phyloP scores from a whole-genome alignment of 1,139 yeast genomes.

The Geotrichum australiense region DNA sequence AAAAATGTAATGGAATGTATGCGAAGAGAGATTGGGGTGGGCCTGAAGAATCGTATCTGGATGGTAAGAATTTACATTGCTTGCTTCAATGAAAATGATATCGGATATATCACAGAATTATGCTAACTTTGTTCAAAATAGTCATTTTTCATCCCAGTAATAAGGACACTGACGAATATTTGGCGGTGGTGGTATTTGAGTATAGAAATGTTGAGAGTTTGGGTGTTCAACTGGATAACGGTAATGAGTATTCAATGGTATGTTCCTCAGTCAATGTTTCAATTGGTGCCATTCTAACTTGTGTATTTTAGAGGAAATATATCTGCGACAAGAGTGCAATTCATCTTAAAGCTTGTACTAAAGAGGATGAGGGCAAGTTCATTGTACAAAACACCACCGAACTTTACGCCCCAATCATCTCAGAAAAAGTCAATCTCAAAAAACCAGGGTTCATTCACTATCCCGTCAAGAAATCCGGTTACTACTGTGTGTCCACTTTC shows the following conservation, averaged over 20 bases:
- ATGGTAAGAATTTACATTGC: constrained; percentile 16
- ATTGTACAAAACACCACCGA: constrained; percentile 41
- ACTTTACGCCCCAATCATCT: constrained; percentile 50
- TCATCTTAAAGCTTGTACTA: constrained; percentile 48
- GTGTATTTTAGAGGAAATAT: constrained; percentile 42
- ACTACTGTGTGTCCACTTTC: constrained; percentile 79
- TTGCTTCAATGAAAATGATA: not conserved
- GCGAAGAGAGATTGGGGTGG: constrained; percentile 88
- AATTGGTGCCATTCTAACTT: constrained; percentile 21
- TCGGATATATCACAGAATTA: not conserved
- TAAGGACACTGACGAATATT: constrained; percentile 32
- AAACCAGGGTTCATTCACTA: constrained; percentile 61
- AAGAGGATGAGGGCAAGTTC: constrained; percentile 53
- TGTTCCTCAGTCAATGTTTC: constrained; percentile 12
- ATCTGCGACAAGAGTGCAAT: constrained; percentile 75
- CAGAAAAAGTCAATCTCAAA: constrained; percentile 47
- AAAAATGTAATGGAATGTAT: constrained; percentile 86
- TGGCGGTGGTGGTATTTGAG: constrained; percentile 73
- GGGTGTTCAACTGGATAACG: constrained; percentile 45
- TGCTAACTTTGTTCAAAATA: constrained; percentile 2
- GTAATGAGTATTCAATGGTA: constrained; percentile 17
- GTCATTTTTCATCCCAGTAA: constrained; percentile 24
- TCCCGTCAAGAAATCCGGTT: constrained; percentile 68
- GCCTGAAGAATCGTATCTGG: constrained; percentile 35
- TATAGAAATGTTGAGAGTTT: constrained; percentile 65